These are phyloP conservation scores for Colletotrichum lindemuthianum DNA, from an alignment of 2,329 filamentous ascomycete species.

Conservation along the genomic window DNA sequence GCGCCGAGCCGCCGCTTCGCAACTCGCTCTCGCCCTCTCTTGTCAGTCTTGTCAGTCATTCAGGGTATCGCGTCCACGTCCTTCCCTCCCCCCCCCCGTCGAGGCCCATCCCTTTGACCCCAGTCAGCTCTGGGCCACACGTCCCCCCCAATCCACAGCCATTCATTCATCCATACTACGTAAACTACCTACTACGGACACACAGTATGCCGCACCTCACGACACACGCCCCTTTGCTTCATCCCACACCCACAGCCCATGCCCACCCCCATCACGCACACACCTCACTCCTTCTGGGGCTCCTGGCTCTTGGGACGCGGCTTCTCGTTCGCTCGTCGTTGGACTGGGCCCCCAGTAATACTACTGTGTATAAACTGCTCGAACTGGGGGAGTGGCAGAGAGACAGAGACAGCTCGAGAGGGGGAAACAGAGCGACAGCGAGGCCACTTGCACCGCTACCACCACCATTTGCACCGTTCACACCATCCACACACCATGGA, in stretches of 20 bases:
- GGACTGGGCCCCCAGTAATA: conserved; percentile 10
- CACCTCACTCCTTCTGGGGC: conserved; percentile 24
- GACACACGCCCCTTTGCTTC: not conserved
- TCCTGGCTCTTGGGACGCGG: conserved; percentile 4
- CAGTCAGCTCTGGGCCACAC: not conserved
- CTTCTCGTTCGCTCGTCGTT: conserved; percentile 9
- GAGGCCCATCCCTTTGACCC: not conserved
- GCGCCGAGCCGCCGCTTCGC: conserved; percentile 23
- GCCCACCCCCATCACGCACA: conserved; percentile 6
- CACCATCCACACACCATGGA: too few species aligned
- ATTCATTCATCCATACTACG: not conserved
- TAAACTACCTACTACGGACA: not conserved
- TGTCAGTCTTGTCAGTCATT: not conserved
- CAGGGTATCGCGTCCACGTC: not conserved
- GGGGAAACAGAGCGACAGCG: too few species aligned
- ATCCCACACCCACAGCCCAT: conserved; percentile 1
- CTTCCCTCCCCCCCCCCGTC: not conserved
- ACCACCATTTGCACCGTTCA: too few species aligned
- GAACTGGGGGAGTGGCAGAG: not conserved
- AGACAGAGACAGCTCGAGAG: too few species aligned
- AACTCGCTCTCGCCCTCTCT: conserved; percentile 14
- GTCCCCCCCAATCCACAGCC: conserved; percentile 7
- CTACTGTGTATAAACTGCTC: conserved; percentile 10
- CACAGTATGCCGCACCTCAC: conserved; percentile 1
- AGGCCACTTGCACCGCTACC: too few species aligned